Evolutionary conservation across 345 rosid genomes (phyloP).

Genomic region (Populus euphratica): DNA sequence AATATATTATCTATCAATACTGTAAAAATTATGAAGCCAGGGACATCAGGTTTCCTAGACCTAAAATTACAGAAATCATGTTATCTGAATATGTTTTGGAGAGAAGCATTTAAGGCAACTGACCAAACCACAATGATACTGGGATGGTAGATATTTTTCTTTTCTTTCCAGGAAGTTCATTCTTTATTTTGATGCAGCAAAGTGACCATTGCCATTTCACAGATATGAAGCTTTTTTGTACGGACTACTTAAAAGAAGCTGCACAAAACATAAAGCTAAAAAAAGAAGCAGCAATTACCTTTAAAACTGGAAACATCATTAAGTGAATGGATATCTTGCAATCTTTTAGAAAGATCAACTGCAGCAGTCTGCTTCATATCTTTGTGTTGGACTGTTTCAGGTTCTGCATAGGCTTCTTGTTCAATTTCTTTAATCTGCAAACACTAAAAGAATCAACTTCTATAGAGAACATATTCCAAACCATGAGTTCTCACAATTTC

Average conservation of each 20-base stretch:
- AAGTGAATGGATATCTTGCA: slow-evolving; percentile 56
- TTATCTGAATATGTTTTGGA: neutral
- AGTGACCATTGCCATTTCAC: neutral
- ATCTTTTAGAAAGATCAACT: slow-evolving; percentile 79
- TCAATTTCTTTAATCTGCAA: slow-evolving; percentile 80
- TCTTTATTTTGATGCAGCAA: neutral
- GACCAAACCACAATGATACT: neutral
- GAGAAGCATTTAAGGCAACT: neutral
- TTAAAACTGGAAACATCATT: slow-evolving; percentile 70
- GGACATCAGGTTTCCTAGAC: neutral
- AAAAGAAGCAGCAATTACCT: slow-evolving; percentile 42
- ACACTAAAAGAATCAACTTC: neutral
- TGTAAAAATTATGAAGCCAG: neutral
- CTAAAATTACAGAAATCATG: neutral
- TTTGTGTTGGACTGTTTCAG: slow-evolving; percentile 47
- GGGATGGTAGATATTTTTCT: no score
- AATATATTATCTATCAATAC: neutral
- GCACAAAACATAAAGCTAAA: neutral
- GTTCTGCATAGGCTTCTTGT: slow-evolving; percentile 55
- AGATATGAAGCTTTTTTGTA: neutral
- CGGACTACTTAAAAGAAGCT: neutral
- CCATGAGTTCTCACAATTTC: neutral
- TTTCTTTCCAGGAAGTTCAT: neutral
- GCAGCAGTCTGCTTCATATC: slow-evolving; percentile 65
- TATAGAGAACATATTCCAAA: neutral